Conservation (phyloP, 2,329 filamentous ascomycete genomes). For the Tolypocladium amazonense region DNA sequence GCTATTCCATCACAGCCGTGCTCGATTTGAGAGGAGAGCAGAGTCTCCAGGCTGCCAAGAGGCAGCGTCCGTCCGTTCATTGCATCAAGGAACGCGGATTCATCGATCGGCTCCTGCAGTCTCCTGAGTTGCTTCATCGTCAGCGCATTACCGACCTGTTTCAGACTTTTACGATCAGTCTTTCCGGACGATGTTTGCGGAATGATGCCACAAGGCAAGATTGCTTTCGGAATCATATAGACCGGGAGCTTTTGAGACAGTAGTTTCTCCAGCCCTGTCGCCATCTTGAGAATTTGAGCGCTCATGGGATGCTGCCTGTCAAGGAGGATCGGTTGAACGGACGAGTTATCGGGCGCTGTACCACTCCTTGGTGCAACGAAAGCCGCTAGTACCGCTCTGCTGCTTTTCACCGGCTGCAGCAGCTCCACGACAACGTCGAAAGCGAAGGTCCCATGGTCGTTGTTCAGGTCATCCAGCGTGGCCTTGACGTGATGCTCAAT, state of each 20-base stretch:
- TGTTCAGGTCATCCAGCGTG: neutral
- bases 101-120: neutral
- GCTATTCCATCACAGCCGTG: neutral
- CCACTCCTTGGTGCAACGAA: neutral
- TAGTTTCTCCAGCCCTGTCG: neutral
- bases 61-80: neutral
- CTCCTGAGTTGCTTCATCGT: neutral
- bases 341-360: neutral
- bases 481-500: constrained; percentile 1
- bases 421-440: neutral
- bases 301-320: neutral
- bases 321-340: neutral
- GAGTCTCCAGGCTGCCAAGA: neutral
- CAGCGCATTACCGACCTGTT: neutral
- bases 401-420: neutral
- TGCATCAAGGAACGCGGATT: neutral
- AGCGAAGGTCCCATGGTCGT: neutral
- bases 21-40: neutral
- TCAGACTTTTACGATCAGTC: neutral
- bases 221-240: constrained; percentile 1
- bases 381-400: neutral
- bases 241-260: neutral
- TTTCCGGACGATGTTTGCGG: neutral
- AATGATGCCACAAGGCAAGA: neutral
- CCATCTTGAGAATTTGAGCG: neutral